Percentiles rank a stretch among this genome's conserved stretches.
phyloP scores from a whole-genome alignment of 2,329 filamentous ascomycete species.

The Sarocladiaceae sp. region DNA sequence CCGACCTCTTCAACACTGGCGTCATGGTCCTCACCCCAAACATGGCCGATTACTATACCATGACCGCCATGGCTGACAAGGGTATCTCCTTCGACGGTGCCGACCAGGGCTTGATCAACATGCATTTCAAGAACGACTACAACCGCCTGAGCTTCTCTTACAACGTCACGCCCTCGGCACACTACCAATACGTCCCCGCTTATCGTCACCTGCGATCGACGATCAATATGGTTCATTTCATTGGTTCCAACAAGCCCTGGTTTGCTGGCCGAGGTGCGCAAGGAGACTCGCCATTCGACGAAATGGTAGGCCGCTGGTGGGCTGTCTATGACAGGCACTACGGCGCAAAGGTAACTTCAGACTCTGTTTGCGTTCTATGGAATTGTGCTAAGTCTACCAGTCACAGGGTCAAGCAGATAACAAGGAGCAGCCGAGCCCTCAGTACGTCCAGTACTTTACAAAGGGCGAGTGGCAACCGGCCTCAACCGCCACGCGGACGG shows the following conservation, averaged over 20 bases:
- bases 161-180: constrained; percentile 92
- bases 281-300: constrained; percentile 63
- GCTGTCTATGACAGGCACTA: constrained; percentile 88
- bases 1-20: constrained; percentile 96
- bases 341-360: constrained; percentile 46
- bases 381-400: background rate
- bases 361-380: background rate
- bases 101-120: constrained; percentile 91
- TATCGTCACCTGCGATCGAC: constrained; percentile 87
- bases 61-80: constrained; percentile 74
- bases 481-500: constrained; percentile 15
- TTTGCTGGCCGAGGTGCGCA: constrained; percentile 51
- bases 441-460: constrained; percentile 46
- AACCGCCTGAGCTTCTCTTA: constrained; percentile 90
- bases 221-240: constrained; percentile 91
- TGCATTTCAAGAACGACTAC: constrained; percentile 80
- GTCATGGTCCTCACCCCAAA: constrained; percentile 88
- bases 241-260: constrained; percentile 90
- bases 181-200: constrained; percentile 95
- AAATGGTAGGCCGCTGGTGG: constrained; percentile 89
- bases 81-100: constrained; percentile 95
- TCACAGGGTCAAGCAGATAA: background rate
- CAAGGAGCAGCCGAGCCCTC: constrained; percentile 15
- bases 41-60: constrained; percentile 78
- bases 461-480: constrained; percentile 45